A percentile compares a stretch with the other conserved stretches of the same genome.
Conservation (phyloP, 768 basidiomycete species). For the Tephrocybe sp. region DNA sequence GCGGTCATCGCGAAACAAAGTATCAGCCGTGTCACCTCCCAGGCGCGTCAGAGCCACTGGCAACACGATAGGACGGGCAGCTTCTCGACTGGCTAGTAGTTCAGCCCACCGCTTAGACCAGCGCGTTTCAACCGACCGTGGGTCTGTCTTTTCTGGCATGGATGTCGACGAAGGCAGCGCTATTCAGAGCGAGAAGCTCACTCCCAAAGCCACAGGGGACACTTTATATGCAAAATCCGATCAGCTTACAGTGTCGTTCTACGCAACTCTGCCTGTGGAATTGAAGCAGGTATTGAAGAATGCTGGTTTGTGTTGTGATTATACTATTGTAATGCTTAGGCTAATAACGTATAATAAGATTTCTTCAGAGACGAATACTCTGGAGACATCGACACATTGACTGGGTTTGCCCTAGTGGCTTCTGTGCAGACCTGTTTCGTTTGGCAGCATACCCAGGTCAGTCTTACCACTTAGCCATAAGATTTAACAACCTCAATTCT, state of each 20-base stretch:
- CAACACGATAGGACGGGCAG: slow-evolving; percentile 23
- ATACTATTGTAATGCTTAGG: not conserved
- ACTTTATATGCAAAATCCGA: slow-evolving; percentile 70
- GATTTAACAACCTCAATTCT: not conserved
- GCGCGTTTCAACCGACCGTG: slow-evolving; percentile 36
- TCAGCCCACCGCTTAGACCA: slow-evolving; percentile 15
- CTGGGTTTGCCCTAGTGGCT: slow-evolving; percentile 73
- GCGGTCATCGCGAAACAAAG: slow-evolving; percentile 42
- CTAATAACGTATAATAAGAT: slow-evolving; percentile 38
- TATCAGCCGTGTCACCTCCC: slow-evolving; percentile 27
- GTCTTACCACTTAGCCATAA: slow-evolving; percentile 12
- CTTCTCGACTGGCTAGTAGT: slow-evolving; percentile 43
- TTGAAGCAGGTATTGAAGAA: slow-evolving; percentile 70
- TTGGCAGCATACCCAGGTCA: slow-evolving; percentile 77
- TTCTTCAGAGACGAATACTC: slow-evolving; percentile 67
- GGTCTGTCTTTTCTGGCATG: slow-evolving; percentile 56
- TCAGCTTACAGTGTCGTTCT: slow-evolving; percentile 65
- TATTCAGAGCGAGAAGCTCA: slow-evolving; percentile 33
- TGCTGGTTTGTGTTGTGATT: slow-evolving; percentile 49
- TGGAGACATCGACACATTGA: slow-evolving; percentile 68
- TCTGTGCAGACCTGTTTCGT: slow-evolving; percentile 78
- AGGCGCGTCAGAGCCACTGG: slow-evolving; percentile 27
- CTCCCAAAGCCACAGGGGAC: slow-evolving; percentile 38
- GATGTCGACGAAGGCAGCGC: slow-evolving; percentile 62
- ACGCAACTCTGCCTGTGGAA: slow-evolving; percentile 71